A percentile compares a stretch with the other conserved stretches of the same genome.
These are phyloP conservation scores for Backusella luteola DNA, from an alignment of 192 early-diverging fungal species.

Conservation along the genomic window DNA sequence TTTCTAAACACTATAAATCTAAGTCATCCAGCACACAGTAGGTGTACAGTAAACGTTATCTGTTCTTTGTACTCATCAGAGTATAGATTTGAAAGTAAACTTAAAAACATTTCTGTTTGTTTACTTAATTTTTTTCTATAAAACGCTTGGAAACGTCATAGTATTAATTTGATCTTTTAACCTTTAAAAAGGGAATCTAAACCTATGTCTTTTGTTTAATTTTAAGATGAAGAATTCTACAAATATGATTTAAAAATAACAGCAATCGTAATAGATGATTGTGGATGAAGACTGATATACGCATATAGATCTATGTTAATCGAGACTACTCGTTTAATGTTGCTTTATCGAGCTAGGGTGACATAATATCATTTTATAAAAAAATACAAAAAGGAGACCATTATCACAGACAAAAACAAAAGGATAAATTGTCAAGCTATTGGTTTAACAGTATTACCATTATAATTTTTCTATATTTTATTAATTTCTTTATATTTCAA, in stretches of 20 bases:
- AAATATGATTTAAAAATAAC: background rate
- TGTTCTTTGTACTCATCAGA: background rate
- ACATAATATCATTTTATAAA: background rate
- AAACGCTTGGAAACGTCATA: background rate
- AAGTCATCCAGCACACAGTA: background rate
- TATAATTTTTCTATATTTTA: slow-evolving; percentile 6
- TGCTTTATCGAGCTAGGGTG: background rate
- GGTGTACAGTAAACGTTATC: background rate
- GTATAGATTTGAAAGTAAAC: background rate
- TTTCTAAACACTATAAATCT: background rate
- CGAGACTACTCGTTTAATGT: background rate
- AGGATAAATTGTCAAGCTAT: background rate
- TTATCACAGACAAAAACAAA: background rate
- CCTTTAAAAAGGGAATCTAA: background rate
- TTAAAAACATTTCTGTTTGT: background rate
- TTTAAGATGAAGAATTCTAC: background rate
- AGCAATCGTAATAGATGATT: background rate
- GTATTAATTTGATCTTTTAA: background rate
- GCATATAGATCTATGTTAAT: background rate
- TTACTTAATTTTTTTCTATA: background rate
- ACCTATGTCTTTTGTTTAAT: background rate
- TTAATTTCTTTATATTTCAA: slow-evolving; percentile 7
- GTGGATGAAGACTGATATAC: background rate
- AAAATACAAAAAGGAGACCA: background rate
- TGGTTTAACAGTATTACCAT: background rate